These are phyloP conservation scores for Phytophthora foliorum DNA, from an alignment of 352 stramenopile genomes.

Conservation along the genomic window DNA sequence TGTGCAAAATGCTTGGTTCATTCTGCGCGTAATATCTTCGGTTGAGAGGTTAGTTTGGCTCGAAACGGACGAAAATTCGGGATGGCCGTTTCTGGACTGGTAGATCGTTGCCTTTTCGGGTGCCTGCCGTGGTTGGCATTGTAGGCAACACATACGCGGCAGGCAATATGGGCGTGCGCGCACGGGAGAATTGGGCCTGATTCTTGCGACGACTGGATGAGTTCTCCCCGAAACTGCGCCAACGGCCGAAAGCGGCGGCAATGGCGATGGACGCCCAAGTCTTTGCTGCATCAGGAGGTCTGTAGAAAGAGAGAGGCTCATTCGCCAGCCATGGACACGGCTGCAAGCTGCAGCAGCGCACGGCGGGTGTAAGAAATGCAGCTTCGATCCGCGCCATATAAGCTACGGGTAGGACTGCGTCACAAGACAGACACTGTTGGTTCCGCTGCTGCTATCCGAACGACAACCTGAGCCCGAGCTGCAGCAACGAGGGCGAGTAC, in stretches of 20 bases:
- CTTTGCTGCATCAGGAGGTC: neutral
- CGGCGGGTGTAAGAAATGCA: neutral
- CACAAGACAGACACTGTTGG: neutral
- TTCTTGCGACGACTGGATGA: slow-evolving; percentile 1
- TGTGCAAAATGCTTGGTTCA: neutral
- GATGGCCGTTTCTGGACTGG: neutral
- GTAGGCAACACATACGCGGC: neutral
- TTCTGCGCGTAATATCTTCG: neutral
- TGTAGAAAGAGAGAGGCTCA: too few relatives aligned
- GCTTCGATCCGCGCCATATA: neutral
- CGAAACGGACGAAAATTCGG: neutral
- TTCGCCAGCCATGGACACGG: too few relatives aligned
- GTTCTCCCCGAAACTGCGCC: neutral
- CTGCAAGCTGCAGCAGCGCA: neutral
- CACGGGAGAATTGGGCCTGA: too few relatives aligned
- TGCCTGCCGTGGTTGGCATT: too few relatives aligned
- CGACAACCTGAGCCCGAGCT: neutral
- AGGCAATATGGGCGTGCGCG: too few relatives aligned
- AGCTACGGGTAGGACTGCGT: neutral
- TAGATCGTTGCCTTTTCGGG: slow-evolving; percentile 1
- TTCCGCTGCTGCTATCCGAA: neutral
- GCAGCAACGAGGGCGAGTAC: neutral
- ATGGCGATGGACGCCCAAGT: neutral
- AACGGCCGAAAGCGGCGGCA: neutral
- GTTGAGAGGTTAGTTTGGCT: neutral